Evolutionary conservation across 2,329 filamentous ascomycete genomes (phyloP).

Genomic region (Madurella mycetomatis): DNA sequence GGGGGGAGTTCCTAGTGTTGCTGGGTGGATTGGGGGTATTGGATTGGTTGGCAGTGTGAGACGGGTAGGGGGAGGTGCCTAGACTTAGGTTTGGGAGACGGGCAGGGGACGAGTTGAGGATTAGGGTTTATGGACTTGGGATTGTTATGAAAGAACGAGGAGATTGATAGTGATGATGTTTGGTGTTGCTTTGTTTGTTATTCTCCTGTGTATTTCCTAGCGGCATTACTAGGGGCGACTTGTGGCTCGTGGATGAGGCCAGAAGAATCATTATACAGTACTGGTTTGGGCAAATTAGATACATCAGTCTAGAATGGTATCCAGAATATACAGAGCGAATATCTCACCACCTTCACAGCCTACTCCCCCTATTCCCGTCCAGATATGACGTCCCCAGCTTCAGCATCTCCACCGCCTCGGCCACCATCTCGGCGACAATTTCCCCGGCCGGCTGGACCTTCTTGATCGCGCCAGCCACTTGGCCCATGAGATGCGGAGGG

Average conservation of each 20-base stretch:
- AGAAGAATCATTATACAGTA: too few relatives aligned
- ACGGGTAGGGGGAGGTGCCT: slow-evolving; percentile 5
- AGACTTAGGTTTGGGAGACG: neutral
- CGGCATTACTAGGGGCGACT: too few relatives aligned
- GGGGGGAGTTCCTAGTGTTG: slow-evolving; percentile 5
- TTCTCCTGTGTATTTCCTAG: too few relatives aligned
- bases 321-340: neutral
- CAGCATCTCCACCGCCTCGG: slow-evolving; percentile 66
- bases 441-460: slow-evolving; percentile 74
- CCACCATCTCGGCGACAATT: slow-evolving; percentile 90
- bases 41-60: slow-evolving; percentile 11
- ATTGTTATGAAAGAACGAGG: too few relatives aligned
- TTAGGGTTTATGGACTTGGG: neutral
- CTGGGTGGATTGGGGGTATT: slow-evolving; percentile 13
- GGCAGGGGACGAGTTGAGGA: neutral
- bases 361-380: slow-evolving; percentile 34
- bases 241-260: too few relatives aligned
- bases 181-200: too few relatives aligned
- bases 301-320: neutral
- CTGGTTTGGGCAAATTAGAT: too few relatives aligned
- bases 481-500: slow-evolving; percentile 86
- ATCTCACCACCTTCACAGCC: slow-evolving; percentile 32
- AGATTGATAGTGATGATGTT: too few relatives aligned
- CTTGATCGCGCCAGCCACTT: slow-evolving; percentile 75
- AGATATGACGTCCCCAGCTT: slow-evolving; percentile 60